Conservation (phyloP, 2,329 filamentous ascomycete genomes). For the Curvularia sp. region DNA sequence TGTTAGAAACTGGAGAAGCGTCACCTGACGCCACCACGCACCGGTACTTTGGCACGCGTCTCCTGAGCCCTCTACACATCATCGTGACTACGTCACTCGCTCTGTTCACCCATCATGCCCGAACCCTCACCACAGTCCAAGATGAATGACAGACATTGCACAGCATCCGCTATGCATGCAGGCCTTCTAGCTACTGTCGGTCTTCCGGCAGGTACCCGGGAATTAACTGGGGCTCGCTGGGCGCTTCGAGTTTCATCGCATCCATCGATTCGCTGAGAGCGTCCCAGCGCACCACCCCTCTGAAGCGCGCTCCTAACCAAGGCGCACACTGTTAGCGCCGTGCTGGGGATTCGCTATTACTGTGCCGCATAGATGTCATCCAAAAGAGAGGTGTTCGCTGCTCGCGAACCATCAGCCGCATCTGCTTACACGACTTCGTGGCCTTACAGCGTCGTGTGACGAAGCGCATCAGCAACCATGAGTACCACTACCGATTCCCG, state of each 20-base stretch:
- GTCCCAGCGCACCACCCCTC: slow-evolving; percentile 12
- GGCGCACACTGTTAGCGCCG: slow-evolving; percentile 15
- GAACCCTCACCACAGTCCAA: slow-evolving; percentile 3
- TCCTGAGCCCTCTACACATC: not conserved
- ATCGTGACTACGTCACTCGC: slow-evolving; percentile 6
- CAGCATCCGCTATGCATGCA: slow-evolving; percentile 1
- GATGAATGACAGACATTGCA: not conserved
- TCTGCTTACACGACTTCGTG: slow-evolving; percentile 12
- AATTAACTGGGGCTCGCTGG: slow-evolving; percentile 14
- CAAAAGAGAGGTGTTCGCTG: slow-evolving; percentile 39
- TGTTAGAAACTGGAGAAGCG: slow-evolving; percentile 1
- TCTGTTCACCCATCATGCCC: not conserved
- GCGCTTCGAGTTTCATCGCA: slow-evolving; percentile 37
- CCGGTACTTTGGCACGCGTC: slow-evolving; percentile 6
- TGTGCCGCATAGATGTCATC: slow-evolving; percentile 32
- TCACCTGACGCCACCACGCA: slow-evolving; percentile 4
- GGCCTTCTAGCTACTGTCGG: not conserved
- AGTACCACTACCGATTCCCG: slow-evolving; percentile 17
- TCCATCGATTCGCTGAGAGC: slow-evolving; percentile 35
- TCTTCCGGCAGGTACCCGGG: slow-evolving; percentile 6
- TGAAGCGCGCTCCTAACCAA: slow-evolving; percentile 33
- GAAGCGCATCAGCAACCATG: slow-evolving; percentile 24
- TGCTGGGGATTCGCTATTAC: slow-evolving; percentile 30
- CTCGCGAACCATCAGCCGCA: slow-evolving; percentile 31
- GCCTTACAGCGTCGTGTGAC: slow-evolving; percentile 13